Percentiles rank a stretch among this genome's conserved stretches.
These are phyloP conservation scores for Calonectria fujianensis DNA, from an alignment of 2,329 filamentous ascomycete species.

Conservation along the genomic window DNA sequence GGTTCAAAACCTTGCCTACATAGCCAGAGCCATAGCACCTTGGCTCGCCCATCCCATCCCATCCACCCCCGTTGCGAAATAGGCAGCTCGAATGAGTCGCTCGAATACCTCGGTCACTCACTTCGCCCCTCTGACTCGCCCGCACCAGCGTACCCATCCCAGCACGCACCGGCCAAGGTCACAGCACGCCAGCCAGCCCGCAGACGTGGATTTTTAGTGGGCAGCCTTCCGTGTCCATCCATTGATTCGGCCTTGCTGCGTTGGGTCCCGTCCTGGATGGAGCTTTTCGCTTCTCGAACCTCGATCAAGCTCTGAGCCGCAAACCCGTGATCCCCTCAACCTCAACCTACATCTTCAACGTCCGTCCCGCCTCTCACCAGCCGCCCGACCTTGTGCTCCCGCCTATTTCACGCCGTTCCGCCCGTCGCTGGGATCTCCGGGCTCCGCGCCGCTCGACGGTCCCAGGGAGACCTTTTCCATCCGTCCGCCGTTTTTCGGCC, in stretches of 20 bases:
- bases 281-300: conserved; percentile 53
- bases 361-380: conserved; percentile 35
- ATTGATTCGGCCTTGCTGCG: conserved; percentile 38
- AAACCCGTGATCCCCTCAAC: conserved; percentile 54
- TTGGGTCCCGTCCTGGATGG: conserved; percentile 54
- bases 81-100: conserved; percentile 25
- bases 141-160: conserved; percentile 34
- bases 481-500: conserved; percentile 54
- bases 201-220: conserved; percentile 37
- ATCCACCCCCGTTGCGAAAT: conserved; percentile 20
- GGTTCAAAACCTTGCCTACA: conserved; percentile 26
- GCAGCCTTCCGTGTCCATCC: conserved; percentile 26
- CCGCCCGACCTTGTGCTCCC: conserved; percentile 27
- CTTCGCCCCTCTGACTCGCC: conserved; percentile 26
- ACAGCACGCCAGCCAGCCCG: conserved; percentile 29
- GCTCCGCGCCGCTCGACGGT: conserved; percentile 53
- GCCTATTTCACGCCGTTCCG: conserved; percentile 35
- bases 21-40: conserved; percentile 25
- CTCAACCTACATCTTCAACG: conserved; percentile 42
- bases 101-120: conserved; percentile 28
- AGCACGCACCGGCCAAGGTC: conserved; percentile 28
- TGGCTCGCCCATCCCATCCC: conserved; percentile 28
- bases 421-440: conserved; percentile 55
- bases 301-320: conserved; percentile 53
- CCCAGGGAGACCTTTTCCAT: conserved; percentile 48